Evolutionary conservation across 305 asterid genomes (phyloP), one percentile per base, ranked within the genome.

Genomic region (Fraxinus latifolia): DNA sequence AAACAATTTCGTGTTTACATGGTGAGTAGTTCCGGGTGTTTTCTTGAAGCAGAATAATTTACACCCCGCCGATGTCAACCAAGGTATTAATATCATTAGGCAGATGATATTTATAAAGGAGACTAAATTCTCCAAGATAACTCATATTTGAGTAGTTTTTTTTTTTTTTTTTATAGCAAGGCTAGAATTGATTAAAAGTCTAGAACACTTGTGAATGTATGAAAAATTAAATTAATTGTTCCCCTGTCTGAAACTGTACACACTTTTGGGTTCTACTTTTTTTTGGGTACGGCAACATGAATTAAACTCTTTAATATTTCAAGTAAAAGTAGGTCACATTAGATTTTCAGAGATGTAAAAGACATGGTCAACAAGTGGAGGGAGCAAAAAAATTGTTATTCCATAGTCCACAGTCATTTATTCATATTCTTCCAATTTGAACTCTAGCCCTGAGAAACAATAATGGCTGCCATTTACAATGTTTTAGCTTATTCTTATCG

Each of bases 1-100:
- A 92, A 90, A 85, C 95, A 85, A 81, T 85, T 89, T 83, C 95
- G 97, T 21, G 90, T 95, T 39, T 90, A 58, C 85, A 80, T 2
- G 95, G 98, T 94, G 89, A 77, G 82, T 80, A 21, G 17, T 84
- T 80, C 77, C 78, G 34, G 73, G 6, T 70, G 33, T 34, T 73
- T 42, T 36, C 27, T n/a, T 68, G 25, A 79, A 82, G 74, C 76
- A 33, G 7, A 68, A 23, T 77, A 76, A 70, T 29, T 8, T 12
- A 27, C 77, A 74, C 58, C 72, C 21, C 12, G n/a, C 32, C 12
- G 34, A 27, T 67, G 8, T 67, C 36, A 67, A 67, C 36, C 19
- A 11, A 15, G 21, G 21, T 15, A n/a, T 50, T 50, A 15, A 50
- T 15, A 50, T 50, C 60, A 50, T 50, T 50, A n/a, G 2, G 60